These are phyloP conservation scores for Exophiala alcalophila DNA, from an alignment of 2,329 filamentous ascomycete genomes.

Conservation along the genomic window DNA sequence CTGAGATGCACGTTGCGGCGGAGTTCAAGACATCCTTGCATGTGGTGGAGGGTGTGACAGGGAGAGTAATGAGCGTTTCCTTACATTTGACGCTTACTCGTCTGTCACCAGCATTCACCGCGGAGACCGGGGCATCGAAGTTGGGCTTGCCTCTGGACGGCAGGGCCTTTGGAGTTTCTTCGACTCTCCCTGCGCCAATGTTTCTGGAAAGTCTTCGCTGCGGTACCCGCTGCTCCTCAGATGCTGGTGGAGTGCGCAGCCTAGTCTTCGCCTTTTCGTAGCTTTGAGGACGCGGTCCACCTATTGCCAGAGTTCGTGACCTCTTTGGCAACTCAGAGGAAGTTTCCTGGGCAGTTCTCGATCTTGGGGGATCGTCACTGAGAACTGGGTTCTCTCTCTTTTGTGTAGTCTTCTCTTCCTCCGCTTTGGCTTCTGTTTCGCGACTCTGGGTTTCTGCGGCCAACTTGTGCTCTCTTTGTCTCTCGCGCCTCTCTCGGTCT, in stretches of 20 bases:
- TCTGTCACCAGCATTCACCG: slow-evolving; percentile 74
- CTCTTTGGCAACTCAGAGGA: too few relatives aligned
- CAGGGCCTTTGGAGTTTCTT: slow-evolving; percentile 7
- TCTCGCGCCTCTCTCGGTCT: slow-evolving; percentile 12
- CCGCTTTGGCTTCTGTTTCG: too few relatives aligned
- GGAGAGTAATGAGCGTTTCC: slow-evolving; percentile 66
- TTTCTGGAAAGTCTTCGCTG: slow-evolving; percentile 4
- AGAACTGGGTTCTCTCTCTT: too few relatives aligned
- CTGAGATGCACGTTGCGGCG: slow-evolving; percentile 61
- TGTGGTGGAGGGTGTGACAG: slow-evolving; percentile 71
- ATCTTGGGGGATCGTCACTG: too few relatives aligned
- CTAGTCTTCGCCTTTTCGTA: slow-evolving; percentile 8
- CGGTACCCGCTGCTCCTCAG: slow-evolving; percentile 4
- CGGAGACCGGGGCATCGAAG: slow-evolving; percentile 73
- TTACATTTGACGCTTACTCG: slow-evolving; percentile 71
- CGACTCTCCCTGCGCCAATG: slow-evolving; percentile 5
- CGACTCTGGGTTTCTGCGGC: too few relatives aligned
- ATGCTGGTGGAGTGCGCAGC: slow-evolving; percentile 7
- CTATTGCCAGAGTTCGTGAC: slow-evolving; percentile 18
- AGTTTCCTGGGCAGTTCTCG: too few relatives aligned
- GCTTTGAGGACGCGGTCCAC: slow-evolving; percentile 3
- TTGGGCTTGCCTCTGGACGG: slow-evolving; percentile 20
- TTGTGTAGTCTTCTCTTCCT: slow-evolving; percentile 2
- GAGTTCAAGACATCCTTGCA: slow-evolving; percentile 68
- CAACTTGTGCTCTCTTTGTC: slow-evolving; percentile 3